phyloP scores from a whole-genome alignment of 176 grass and related monocot genomes.

The Raddia distichophylla region DNA sequence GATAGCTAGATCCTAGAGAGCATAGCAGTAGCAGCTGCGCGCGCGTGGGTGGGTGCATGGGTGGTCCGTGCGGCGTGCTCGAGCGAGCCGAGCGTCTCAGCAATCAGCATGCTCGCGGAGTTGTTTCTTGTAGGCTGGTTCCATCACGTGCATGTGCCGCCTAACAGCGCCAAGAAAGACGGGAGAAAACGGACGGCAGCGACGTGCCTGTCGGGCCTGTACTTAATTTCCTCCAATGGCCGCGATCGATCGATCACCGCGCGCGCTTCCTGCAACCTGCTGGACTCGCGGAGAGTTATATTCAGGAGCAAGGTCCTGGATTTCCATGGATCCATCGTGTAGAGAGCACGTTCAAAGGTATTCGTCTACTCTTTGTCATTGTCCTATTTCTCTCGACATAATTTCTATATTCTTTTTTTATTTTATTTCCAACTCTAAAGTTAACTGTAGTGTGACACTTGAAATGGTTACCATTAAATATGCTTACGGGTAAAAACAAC shows the following conservation, averaged over 20 bases:
- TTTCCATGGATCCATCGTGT: too few relatives aligned
- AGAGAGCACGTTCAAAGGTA: too few relatives aligned
- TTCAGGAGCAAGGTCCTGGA: too few relatives aligned
- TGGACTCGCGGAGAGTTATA: too few relatives aligned
- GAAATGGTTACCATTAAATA: too few relatives aligned
- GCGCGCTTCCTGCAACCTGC: background rate
- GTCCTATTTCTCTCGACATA: too few relatives aligned
- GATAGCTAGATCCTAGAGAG: background rate
- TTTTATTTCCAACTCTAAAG: too few relatives aligned
- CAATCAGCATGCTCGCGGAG: background rate
- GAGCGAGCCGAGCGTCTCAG: background rate
- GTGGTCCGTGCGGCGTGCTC: background rate
- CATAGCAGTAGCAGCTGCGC: background rate
- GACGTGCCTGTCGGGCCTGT: conserved; percentile 2
- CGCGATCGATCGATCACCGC: background rate
- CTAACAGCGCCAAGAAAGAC: conserved; percentile 1
- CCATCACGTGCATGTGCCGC: background rate
- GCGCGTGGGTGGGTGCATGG: background rate
- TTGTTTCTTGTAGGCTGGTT: background rate
- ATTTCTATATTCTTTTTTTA: too few relatives aligned
- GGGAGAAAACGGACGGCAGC: background rate
- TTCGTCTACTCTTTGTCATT: too few relatives aligned
- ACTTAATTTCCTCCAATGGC: background rate
- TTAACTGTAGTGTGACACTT: too few relatives aligned
- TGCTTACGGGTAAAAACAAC: too few relatives aligned